Evolutionary conservation across 768 basidiomycete genomes (phyloP), one percentile per base, ranked within the genome.

Genomic region (Chalciporus pseudorubinellus): DNA sequence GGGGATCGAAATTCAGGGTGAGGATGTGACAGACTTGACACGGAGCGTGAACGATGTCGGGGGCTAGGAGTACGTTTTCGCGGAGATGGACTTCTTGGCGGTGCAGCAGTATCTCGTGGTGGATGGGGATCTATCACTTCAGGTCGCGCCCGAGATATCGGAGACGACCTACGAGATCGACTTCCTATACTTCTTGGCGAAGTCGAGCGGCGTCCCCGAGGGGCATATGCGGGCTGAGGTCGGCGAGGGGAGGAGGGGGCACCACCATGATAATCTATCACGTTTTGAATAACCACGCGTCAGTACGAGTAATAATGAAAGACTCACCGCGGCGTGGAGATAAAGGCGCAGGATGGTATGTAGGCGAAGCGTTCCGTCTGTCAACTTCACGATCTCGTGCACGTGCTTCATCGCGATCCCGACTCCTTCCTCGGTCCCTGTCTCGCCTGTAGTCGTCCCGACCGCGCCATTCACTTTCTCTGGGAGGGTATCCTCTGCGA

Each of bases 321-420:
- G 34, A 45, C 64, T 57, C 55, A 67, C 64, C 65, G 34, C 62
- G 60, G 18, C 62, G 65, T 6, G 64, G 64, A 4, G 64, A 67
- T 28, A 44, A 16, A 38, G 58, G 58, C 44, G 50, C 55, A 33
- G 61, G 53, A 31, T 52, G 58, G 49, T 61, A 59, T 12, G 9
- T 34, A n/a, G 64, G 58, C 7, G 64, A 56, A 21, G 44, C 20
- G 8, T 46, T 47, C 18, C 56, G 52, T 46, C 62, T 52, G 19
- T 68, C 66, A 6, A 58, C 45, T 14, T 65, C 57, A 26, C 60
- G 56, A 38, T 62, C 65, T 42, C 58, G 51, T 26, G 47, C 9
- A 9, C 60, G 47, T 21, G 41, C 49, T 19, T 60, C 59, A 8
- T 65, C 62, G 11, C 58, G 60, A 28, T 64, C 65, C 47, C 59